Base-by-base conservation (phyloP, 805 yeast genomes). In the Jamesozyma piceae region DNA sequence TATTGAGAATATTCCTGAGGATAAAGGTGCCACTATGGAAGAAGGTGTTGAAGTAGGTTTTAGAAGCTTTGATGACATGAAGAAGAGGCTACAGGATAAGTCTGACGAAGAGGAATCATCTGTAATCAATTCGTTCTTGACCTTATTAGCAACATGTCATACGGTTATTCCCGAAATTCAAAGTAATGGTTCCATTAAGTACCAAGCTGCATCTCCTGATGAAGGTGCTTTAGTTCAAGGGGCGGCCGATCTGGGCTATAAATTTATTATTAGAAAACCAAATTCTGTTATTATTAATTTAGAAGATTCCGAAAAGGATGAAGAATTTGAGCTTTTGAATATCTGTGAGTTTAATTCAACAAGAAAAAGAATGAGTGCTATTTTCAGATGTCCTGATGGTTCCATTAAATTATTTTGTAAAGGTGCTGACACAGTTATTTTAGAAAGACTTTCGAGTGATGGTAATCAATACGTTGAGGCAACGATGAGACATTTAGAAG, bases 151-250 rank as follows among this genome's bases (percentile, higher is more conserved):
- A 32, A 79, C 95, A 0, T 92, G 98, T 61, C 99, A 92, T 57
- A 94, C 99, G 0, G 99, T 92, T 33, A 92, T 92, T 48, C 99
- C 99, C 0, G 98, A 92, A 61, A 68, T 74, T 17, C 73, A 72
- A 46, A 78, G 71, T 1, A 68, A 67, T 43, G 85, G 83, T 0
- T 52, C 71, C 2, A 80, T 92, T 49, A 89, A 86, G 60, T 92
- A 94, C 61, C 99, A 92, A 65, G 98, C 99, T 1, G 96, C 98
- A 0, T 89, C 97, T 0, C 98, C 98, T 0, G 99, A 92, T 67
- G 98, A 94, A 68, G 98, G 98, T 40, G 99, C 99, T 0, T 71
- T 92, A 47, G 99, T 92, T 2, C 88, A 89, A 54, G 99, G 99
- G 45, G 97, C 95, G 15, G 92, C 97, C 0, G 71, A 70, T 55